Base-by-base conservation (phyloP, 1,284 basidiomycete species). In the Rhodotorula glutinis region DNA sequence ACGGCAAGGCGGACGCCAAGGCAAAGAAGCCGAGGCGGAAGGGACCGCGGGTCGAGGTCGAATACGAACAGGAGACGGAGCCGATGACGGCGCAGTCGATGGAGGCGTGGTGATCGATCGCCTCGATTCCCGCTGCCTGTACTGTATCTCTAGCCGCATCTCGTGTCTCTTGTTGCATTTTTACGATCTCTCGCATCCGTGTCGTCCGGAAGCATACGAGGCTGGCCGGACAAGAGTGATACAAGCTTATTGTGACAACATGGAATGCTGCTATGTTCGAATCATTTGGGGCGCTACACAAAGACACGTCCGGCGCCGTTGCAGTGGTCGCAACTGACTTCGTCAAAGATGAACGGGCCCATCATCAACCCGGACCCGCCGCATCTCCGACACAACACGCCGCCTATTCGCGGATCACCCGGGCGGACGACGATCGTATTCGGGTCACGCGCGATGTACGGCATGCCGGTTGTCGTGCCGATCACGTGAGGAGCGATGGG, bases 41-140 rank as follows among this genome's bases (percentile, higher is more conserved):
- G 71, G 88, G 87, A 30, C 88, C 92, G 13, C 85, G 87, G 72
- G 88, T 98, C 78, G 91, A 95, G 78, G 88, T 97, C 79, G 94
- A 97, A 80, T 95, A 96, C 86, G 94, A 94, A 77, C 85, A 88
- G 74, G 91, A 96, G 81, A 84, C 90, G 77, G 91, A 92, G 79
- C 41, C 69, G 56, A 33, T 71, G 33, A 57, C 63, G 23, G 60
- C 53, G 1, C 47, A 52, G 33, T 49, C 62, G 47, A 71, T 68
- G 66, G 62, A 67, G n/a, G 53, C 62, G 41, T 67, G 66, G 69
- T 67, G n/a, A 16, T n/a, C 27, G n/a, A 17, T 19, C 17, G 27
- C 9, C 11, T 7, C 11, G 57, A 13, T 8, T 17, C 25, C 10
- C 7, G 4, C 14, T 2, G 19, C 8, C 7, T 53, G 38, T 29